These are phyloP conservation scores for Akanthomyces muscarius DNA, from an alignment of 2,329 filamentous ascomycete species.

Conservation along the genomic window DNA sequence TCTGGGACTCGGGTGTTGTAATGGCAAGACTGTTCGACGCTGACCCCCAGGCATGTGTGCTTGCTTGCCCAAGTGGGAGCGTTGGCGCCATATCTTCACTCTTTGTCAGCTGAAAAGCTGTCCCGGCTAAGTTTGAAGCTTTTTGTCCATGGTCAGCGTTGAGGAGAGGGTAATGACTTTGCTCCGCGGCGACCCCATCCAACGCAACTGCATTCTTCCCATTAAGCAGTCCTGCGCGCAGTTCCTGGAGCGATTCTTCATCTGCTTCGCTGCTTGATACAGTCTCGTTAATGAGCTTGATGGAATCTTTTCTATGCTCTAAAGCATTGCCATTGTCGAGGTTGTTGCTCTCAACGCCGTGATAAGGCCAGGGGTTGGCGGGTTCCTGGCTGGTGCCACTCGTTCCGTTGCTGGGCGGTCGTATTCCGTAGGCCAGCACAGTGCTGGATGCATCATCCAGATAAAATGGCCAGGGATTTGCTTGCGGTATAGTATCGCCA, in stretches of 20 bases:
- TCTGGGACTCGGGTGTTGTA: background rate
- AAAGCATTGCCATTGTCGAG: background rate
- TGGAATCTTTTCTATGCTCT: background rate
- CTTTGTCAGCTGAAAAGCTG: too few species aligned
- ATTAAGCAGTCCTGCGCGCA: too few species aligned
- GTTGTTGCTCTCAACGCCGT: slow-evolving; percentile 23
- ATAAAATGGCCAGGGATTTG: slow-evolving; percentile 31
- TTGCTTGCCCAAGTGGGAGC: background rate
- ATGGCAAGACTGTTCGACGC: background rate
- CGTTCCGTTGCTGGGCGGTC: background rate
- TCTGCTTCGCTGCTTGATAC: background rate
- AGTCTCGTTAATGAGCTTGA: background rate
- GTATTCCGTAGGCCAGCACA: background rate
- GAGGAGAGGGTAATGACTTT: background rate
- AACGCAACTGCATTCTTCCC: background rate
- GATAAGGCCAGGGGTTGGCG: slow-evolving; percentile 34
- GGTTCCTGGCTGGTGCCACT: background rate
- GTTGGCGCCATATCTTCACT: too few species aligned
- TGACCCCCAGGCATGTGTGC: too few species aligned
- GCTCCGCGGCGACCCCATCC: background rate
- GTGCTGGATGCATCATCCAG: slow-evolving; percentile 23
- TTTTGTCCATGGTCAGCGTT: background rate
- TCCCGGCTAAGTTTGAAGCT: background rate
- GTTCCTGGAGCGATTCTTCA: background rate
- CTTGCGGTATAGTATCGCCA: background rate